These are phyloP conservation scores for Lithocarpus polystachyus DNA, from an alignment of 306 rosid genomes.

Conservation along the genomic window DNA sequence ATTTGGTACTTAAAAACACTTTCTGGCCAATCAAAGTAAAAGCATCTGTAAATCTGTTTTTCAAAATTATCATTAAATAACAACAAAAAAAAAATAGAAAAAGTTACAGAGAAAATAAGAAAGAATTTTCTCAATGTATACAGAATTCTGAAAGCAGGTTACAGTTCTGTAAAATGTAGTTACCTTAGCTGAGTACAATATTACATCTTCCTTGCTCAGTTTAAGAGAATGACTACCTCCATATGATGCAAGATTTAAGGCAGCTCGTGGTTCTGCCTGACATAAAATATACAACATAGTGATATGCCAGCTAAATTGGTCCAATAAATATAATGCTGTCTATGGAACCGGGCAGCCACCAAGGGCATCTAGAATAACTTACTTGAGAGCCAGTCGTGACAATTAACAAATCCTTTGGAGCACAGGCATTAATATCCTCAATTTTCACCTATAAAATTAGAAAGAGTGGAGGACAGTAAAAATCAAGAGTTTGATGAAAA, in stretches of 20 bases:
- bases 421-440: constrained; percentile 91
- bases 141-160: too few species aligned
- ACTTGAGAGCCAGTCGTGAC: constrained; percentile 99
- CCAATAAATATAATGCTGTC: constrained; percentile 9
- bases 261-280: constrained; percentile 99
- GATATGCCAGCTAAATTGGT: not conserved
- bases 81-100: not conserved
- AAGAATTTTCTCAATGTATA: not conserved
- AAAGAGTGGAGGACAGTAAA: constrained; percentile 13
- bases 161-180: not conserved
- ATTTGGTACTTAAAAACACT: not conserved
- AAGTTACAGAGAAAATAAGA: not conserved
- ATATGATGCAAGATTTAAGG: constrained; percentile 90
- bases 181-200: constrained; percentile 95
- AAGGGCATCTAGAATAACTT: constrained; percentile 42
- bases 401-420: constrained; percentile 91
- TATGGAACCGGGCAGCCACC: constrained; percentile 22
- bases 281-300: constrained; percentile 41
- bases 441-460: constrained; percentile 67
- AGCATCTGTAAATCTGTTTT: not conserved
- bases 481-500: not conserved
- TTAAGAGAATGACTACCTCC: constrained; percentile 90
- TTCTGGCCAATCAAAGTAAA: not conserved
- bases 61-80: not conserved
- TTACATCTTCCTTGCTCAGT: constrained; percentile 73